A percentile compares a stretch with the other conserved stretches of the same genome.
Evolutionary conservation across 1,284 basidiomycete species (phyloP).

Genomic region (Amylostereum chailletii): DNA sequence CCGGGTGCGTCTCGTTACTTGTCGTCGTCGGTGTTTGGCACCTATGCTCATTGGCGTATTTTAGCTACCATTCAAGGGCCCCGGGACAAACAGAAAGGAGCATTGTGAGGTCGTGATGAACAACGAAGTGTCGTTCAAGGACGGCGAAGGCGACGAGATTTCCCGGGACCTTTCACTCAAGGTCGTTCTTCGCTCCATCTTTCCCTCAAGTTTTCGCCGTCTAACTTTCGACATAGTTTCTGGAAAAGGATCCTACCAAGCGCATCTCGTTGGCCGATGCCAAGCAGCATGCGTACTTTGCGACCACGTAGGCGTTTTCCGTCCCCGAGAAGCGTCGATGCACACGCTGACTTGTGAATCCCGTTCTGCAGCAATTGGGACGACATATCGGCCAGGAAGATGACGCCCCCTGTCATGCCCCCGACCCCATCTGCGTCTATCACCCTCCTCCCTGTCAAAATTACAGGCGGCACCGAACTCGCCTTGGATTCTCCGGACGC

Average conservation of each 20-base stretch:
- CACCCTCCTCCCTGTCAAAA: too few relatives aligned
- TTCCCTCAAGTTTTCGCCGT: not conserved
- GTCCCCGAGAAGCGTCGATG: too few relatives aligned
- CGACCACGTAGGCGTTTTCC: conserved; percentile 11
- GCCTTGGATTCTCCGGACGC: not conserved
- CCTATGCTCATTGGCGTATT: not conserved
- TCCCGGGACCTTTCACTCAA: conserved; percentile 8
- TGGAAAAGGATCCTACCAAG: conserved; percentile 17
- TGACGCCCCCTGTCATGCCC: too few relatives aligned
- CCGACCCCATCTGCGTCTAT: too few relatives aligned
- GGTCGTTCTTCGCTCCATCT: conserved; percentile 9
- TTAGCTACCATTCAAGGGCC: conserved; percentile 16
- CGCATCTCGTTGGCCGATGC: conserved; percentile 14
- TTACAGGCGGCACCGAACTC: too few relatives aligned
- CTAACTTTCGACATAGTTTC: conserved; percentile 12
- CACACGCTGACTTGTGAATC: too few relatives aligned
- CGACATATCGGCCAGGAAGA: too few relatives aligned
- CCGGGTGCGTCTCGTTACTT: conserved; percentile 8
- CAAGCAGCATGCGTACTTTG: conserved; percentile 18
- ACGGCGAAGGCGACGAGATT: conserved; percentile 8
- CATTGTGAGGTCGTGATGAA: conserved; percentile 13
- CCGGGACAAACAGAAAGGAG: conserved; percentile 9
- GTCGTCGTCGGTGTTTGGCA: not conserved
- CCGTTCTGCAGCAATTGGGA: too few relatives aligned
- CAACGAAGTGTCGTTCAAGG: conserved; percentile 8